A percentile compares a stretch with the other conserved stretches of the same genome.
Conservation (phyloP, 1,284 basidiomycete genomes). For the Microstroma glucosiphilum region DNA sequence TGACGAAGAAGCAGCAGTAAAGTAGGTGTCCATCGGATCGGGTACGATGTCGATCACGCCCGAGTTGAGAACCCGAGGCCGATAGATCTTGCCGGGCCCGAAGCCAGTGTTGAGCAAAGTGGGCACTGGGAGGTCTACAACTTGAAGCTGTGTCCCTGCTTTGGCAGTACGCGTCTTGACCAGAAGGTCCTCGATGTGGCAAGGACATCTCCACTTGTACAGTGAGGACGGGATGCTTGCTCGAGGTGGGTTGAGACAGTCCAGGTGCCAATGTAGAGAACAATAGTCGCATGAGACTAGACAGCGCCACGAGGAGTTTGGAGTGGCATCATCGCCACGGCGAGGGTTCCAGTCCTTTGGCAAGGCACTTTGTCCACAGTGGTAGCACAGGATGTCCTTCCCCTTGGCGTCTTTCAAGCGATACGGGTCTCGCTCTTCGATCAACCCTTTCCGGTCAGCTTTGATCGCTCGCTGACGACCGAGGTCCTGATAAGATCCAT, state of each 20-base stretch:
- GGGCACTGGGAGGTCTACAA: constrained; percentile 27
- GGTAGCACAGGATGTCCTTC: constrained; percentile 75
- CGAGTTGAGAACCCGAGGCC: constrained; percentile 71
- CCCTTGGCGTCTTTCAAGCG: constrained; percentile 79
- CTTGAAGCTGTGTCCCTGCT: constrained; percentile 18
- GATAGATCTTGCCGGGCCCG: constrained; percentile 62
- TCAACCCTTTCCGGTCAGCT: constrained; percentile 73
- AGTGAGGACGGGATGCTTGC: constrained; percentile 74
- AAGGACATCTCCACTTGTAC: constrained; percentile 98
- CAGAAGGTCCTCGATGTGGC: constrained; percentile 75
- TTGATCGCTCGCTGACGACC: constrained; percentile 55
- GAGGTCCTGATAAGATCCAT: constrained; percentile 59
- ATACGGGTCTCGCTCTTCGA: constrained; percentile 85
- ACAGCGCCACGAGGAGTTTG: constrained; percentile 47
- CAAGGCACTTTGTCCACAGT: constrained; percentile 71
- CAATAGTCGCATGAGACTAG: constrained; percentile 96
- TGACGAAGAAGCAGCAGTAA: constrained; percentile 23
- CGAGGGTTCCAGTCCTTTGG: constrained; percentile 47
- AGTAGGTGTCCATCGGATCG: constrained; percentile 51
- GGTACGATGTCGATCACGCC: constrained; percentile 84
- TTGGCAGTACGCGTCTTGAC: constrained; percentile 35
- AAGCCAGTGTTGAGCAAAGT: constrained; percentile 18
- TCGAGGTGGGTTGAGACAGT: constrained; percentile 87
- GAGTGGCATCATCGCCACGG: constrained; percentile 9
- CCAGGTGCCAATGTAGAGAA: constrained; percentile 88